A percentile compares a stretch with the other conserved stretches of the same genome.
phyloP scores from a whole-genome alignment of 2,329 filamentous ascomycete species.

The Amylocarpus encephaloides region DNA sequence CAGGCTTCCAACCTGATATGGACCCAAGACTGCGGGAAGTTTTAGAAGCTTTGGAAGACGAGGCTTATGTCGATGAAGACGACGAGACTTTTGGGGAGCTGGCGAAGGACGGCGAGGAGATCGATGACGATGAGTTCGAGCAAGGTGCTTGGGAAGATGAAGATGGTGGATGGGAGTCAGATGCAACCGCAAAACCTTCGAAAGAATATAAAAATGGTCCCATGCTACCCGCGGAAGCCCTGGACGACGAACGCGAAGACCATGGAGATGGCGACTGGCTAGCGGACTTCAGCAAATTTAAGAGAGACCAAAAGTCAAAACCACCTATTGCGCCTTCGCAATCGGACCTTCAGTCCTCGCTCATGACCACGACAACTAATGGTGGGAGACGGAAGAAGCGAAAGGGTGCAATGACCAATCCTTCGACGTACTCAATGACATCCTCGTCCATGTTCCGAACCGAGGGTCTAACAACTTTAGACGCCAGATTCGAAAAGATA shows the following conservation, averaged over 20 bases:
- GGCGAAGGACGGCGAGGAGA: constrained; percentile 62
- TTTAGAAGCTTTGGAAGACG: constrained; percentile 88
- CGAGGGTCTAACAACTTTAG: constrained; percentile 76
- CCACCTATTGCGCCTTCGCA: constrained; percentile 40
- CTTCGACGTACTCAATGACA: constrained; percentile 85
- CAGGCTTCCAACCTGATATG: constrained; percentile 96
- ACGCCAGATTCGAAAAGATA: constrained; percentile 85
- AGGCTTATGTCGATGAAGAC: constrained; percentile 82
- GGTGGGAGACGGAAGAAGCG: constrained; percentile 86
- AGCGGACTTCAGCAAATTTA: constrained; percentile 89
- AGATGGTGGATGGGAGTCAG: constrained; percentile 89
- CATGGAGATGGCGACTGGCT: constrained; percentile 76
- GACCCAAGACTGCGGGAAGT: constrained; percentile 87
- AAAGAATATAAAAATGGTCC: constrained; percentile 44
- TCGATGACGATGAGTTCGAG: constrained; percentile 77
- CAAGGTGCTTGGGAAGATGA: constrained; percentile 52
- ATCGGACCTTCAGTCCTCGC: constrained; percentile 62
- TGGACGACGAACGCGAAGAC: constrained; percentile 51
- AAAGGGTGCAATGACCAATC: constrained; percentile 85
- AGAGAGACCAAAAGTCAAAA: constrained; percentile 64
- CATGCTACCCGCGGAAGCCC: constrained; percentile 36
- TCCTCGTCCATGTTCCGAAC: constrained; percentile 82
- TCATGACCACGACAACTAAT: constrained; percentile 69
- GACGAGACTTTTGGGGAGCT: constrained; percentile 76
- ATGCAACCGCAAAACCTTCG: constrained; percentile 74